Base-by-base conservation (phyloP, 2,329 filamentous ascomycete genomes). In the Xylaria sp. region DNA sequence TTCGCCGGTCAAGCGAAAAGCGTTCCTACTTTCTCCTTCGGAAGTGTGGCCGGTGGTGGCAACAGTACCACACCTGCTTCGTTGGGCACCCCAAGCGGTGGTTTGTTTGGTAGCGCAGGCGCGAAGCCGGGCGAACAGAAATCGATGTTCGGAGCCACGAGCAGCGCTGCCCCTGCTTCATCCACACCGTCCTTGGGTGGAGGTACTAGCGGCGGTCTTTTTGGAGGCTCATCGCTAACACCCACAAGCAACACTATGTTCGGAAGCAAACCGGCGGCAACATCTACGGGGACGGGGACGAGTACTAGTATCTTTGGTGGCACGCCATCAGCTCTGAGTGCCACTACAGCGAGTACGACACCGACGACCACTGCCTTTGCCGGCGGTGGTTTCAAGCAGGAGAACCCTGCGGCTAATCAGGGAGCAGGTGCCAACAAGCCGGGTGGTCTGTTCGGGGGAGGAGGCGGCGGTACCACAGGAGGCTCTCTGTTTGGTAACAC, bases 1-100 rank as follows among this genome's bases (percentile, higher is more conserved):
- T 72, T 71, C 21, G 69, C 65, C 34, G 34, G 12, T 21, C 72
- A 74, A 54, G 64, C 74, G 12, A 60, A 71, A 21, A 69, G 76
- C 48, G 71, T 79, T 27, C 73, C 82, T 27, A 67, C 71, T 8
- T 85, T 86, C 74, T 80, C 81, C 9, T 86, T 86, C 68, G 80
- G 80, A 48, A 71, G 61, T 36, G 2, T 69, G 71, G 71, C 72
- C 24, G 48, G 58, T 50, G 74, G 70, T 65, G 65, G 65, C 34
- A 75, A 64, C 53, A 69, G 69, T 30, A 67, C 70, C 14, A 61
- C 74, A 19, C 56, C 76, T 47, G 36, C 74, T 59, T 66, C 77
- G 3, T 65, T 73, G 8, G 66, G 67, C 57, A 65, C 72, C 56
- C 1, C 73, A 12, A 48, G 67, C 45, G 70, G 73, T 19, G 65